Base-by-base conservation (phyloP, 768 basidiomycete genomes). In the Hygrophorus pudorinus region DNA sequence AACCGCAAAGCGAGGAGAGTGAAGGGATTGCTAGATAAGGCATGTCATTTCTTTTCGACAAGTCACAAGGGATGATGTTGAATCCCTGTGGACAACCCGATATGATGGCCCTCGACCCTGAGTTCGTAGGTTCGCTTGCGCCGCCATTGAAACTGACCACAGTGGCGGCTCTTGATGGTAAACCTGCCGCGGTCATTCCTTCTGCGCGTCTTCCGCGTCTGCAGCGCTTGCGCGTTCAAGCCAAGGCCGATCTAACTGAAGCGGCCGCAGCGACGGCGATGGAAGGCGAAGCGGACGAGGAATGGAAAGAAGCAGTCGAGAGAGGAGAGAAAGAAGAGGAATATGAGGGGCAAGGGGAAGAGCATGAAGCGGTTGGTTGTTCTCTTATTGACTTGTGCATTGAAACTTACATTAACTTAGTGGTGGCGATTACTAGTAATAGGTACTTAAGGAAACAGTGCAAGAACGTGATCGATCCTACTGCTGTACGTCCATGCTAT, bases 381-480 rank as follows among this genome's bases (percentile, higher is more conserved):
- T 8, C 17, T 21, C 33, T 11, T 30, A 11, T 14, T 40, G 2
- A 1, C 8, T 29, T 35, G 31, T 27, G 14, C 27, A 16, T 36
- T 20, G 47, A n/a, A n/a, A n/a, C n/a, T n/a, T n/a, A n/a, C n/a
- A 10, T 40, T 34, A 14, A 11, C 39, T 17, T 6, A n/a, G n/a
- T n/a, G n/a, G n/a, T n/a, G n/a, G n/a, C n/a, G n/a, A n/a, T 20
- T 42, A 21, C 12, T 24, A 1, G 37, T 11, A n/a, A 20, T 40
- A 77, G 75, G 38, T 85, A 79, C 60, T 61, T 96, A 49, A 74
- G 87, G 54, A 96, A 92, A 68, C 86, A 94, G 62, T 78, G 89
- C 59, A 91, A 93, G 70, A 96, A 97, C 56, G 87, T 97, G 38
- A 77, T 97, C 49, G 92, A 97, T 59, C 88, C 89, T 18, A 71